Conservation (phyloP, 345 rosid species). For the Rhodomyrtus tomentosa region DNA sequence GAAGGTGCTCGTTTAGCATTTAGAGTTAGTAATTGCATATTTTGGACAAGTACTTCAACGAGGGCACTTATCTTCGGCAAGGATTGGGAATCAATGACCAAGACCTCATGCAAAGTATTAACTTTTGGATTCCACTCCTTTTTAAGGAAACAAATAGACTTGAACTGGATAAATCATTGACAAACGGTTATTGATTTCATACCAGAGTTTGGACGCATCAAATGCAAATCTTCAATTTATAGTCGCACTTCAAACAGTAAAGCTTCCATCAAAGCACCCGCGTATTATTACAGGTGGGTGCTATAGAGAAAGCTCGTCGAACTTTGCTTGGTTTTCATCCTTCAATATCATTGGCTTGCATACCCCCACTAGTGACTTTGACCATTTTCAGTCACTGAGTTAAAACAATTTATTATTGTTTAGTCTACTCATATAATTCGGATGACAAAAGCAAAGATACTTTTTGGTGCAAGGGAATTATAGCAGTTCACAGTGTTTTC, state of each 20-base stretch:
- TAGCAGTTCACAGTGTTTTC: neutral
- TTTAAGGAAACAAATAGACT: neutral
- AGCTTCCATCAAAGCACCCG: neutral
- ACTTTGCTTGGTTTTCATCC: too few species aligned
- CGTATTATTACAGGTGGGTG: neutral
- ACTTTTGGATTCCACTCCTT: neutral
- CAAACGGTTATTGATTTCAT: neutral
- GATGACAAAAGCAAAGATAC: neutral
- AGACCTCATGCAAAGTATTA: rapidly evolving
- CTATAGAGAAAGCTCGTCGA: neutral
- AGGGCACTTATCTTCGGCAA: neutral
- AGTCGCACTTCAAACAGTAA: neutral
- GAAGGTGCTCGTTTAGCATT: neutral
- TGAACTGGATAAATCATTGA: neutral
- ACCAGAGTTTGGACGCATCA: neutral
- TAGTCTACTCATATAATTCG: neutral
- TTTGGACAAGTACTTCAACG: neutral
- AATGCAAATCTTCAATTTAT: too few species aligned
- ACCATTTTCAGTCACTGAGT: neutral
- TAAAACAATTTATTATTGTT: too few species aligned
- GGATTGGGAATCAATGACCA: neutral
- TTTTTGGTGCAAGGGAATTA: neutral
- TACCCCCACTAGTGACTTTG: neutral
- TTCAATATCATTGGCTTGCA: neutral
- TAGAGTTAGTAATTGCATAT: neutral